phyloP scores from a whole-genome alignment of 2,329 filamentous ascomycete genomes.

The Clathrospora elynae region DNA sequence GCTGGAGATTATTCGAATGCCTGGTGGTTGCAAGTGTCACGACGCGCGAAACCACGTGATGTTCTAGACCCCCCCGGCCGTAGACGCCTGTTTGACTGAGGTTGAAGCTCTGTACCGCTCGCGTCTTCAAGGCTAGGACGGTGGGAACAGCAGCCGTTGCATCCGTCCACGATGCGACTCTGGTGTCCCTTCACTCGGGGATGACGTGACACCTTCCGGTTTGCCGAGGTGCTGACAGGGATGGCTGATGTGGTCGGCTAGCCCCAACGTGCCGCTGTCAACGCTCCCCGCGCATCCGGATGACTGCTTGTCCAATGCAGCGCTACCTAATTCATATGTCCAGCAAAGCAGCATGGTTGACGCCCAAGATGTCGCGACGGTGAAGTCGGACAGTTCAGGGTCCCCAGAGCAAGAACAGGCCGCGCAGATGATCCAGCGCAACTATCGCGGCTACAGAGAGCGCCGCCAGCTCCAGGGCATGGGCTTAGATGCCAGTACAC shows the following conservation, averaged over 20 bases:
- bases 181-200: background rate
- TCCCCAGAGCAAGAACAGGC: conserved; percentile 36
- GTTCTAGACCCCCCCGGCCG: no score
- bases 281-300: conserved; percentile 11
- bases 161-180: background rate
- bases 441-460: conserved; percentile 76
- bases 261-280: conserved; percentile 16
- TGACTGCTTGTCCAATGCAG: conserved; percentile 7
- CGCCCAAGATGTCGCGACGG: conserved; percentile 14
- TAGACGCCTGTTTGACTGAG: no score
- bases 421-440: conserved; percentile 57
- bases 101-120: no score
- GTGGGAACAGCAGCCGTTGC: background rate
- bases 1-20: no score
- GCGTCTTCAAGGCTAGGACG: background rate
- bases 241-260: conserved; percentile 5
- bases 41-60: no score
- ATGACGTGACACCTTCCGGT: conserved; percentile 1
- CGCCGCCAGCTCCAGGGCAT: conserved; percentile 73
- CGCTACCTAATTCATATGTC: conserved; percentile 10
- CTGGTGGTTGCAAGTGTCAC: no score
- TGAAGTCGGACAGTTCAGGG: conserved; percentile 4
- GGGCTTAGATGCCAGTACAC: conserved; percentile 68
- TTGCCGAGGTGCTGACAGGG: background rate
- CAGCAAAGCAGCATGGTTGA: conserved; percentile 14